Conservation (phyloP, 2,329 filamentous ascomycete genomes). For the Ascocoryne sarcoides region DNA sequence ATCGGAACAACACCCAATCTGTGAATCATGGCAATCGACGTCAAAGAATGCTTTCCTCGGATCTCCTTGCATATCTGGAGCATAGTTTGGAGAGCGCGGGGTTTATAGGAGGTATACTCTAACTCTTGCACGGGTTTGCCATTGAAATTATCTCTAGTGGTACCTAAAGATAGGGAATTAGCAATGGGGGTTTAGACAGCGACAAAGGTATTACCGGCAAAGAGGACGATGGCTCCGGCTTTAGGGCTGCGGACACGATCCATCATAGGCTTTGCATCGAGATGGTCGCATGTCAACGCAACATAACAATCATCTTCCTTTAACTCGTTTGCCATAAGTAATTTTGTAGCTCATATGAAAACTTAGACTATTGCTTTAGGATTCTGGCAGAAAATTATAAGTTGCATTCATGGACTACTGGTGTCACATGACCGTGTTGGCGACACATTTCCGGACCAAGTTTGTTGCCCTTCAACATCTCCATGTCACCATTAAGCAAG, state of each 20-base stretch:
- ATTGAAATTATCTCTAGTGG: conserved; percentile 67
- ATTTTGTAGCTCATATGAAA: neutral
- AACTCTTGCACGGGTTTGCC: conserved; percentile 65
- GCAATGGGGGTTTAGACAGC: conserved; percentile 1
- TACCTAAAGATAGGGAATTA: conserved; percentile 41
- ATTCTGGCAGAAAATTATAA: neutral
- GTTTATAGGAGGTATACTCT: conserved; percentile 65
- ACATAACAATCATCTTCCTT: conserved; percentile 51
- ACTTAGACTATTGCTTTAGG: neutral
- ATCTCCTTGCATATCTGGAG: conserved; percentile 52
- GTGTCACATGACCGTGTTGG: too few relatives aligned
- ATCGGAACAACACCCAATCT: conserved; percentile 79
- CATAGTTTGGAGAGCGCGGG: conserved; percentile 62
- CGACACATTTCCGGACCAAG: too few relatives aligned
- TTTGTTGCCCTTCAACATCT: neutral
- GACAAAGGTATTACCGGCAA: conserved; percentile 48
- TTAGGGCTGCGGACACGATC: conserved; percentile 61
- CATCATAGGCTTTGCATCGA: conserved; percentile 51
- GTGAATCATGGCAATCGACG: conserved; percentile 72
- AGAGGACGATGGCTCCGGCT: conserved; percentile 69
- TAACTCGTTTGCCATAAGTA: conserved; percentile 32
- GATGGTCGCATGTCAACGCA: conserved; percentile 53
- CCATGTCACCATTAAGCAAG: neutral
- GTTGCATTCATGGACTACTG: neutral
- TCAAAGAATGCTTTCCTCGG: conserved; percentile 51